Evolutionary conservation across 352 stramenopile genomes (phyloP).

Genomic region (Pythium guiyangense): DNA sequence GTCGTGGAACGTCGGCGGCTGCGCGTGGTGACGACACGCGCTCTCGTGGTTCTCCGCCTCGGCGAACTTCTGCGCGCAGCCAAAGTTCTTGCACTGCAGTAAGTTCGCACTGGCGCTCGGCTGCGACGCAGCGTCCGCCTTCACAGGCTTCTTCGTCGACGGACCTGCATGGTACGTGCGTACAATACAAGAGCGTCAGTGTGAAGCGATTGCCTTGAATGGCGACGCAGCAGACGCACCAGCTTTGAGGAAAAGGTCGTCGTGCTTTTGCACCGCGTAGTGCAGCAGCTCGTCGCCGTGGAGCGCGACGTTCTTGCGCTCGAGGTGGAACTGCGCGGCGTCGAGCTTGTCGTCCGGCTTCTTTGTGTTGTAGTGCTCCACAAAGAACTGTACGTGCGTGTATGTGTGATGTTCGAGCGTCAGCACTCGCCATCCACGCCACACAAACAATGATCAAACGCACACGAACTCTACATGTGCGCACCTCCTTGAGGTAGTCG

Average conservation of each 20-base stretch:
- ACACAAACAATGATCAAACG: not conserved
- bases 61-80: conserved; percentile 77
- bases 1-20: conserved; percentile 87
- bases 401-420: not conserved
- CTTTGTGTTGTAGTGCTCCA: conserved; percentile 90
- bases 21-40: conserved; percentile 72
- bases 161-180: conserved; percentile 15
- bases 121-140: conserved; percentile 7
- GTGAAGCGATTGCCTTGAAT: not conserved
- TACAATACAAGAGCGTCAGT: not conserved
- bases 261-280: conserved; percentile 78
- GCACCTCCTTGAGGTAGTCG: conserved; percentile 81
- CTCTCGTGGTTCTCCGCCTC: conserved; percentile 72
- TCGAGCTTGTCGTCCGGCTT: conserved; percentile 68
- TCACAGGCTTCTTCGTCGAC: conserved; percentile 52
- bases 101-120: conserved; percentile 23
- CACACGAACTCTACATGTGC: not conserved
- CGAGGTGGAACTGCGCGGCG: conserved; percentile 50
- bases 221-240: conserved; percentile 12
- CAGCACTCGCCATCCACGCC: not conserved
- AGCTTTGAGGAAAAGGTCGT: conserved; percentile 82
- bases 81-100: conserved; percentile 86
- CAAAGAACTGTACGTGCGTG: conserved; percentile 65
- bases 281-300: conserved; percentile 77
- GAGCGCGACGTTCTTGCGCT: conserved; percentile 56